Base-by-base conservation (phyloP, 2,329 filamentous ascomycete species). In the Cytospora mali region DNA sequence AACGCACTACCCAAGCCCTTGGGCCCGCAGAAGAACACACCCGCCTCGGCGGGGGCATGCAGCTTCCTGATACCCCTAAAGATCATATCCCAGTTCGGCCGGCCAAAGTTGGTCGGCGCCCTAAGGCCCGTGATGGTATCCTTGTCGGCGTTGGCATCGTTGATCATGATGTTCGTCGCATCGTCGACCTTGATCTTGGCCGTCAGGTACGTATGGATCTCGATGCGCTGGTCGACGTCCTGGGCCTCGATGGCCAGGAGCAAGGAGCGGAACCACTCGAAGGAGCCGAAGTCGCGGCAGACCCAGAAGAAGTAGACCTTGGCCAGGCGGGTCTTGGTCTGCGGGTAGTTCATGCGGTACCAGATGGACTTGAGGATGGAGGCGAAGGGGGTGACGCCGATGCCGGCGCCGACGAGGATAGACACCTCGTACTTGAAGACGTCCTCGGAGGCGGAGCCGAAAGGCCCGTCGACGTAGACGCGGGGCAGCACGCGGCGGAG, bases 251-350 rank as follows among this genome's bases (percentile, higher is more conserved):
- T 94, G 60, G 92, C 92, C 66, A 93, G 82, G 18, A 96, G 84
- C 64, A 96, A 79, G 28, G 90, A 93, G 55, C 91, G 84, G 82
- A 95, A 95, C 92, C 92, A 96, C 80, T 95, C 91, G 70, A 95
- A 93, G 0, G 89, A 92, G 35, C 89, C 91, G 71, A 94, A 94
- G 75, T 95, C 91, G 75, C 91, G 84, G 81, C 91, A 94, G 66
- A 95, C 88, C 92, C 92, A 95, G 84, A 95, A 93, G 80, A 95
- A 95, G 80, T 95, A 96, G 27, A 96, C 91, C 76, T 95, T 96
- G 71, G 88, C 84, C 50, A 96, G 82, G 4, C 90, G 83, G 3
- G 90, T 93, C 78, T 89, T 90, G 75, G 88, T 86, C 74, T 91
- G 88, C 3, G 90, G 89, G 76, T 92, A 93, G 81, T 93, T 94